These are phyloP conservation scores for Endoconidiophora polonica DNA, from an alignment of 2,329 filamentous ascomycete species.

Conservation along the genomic window DNA sequence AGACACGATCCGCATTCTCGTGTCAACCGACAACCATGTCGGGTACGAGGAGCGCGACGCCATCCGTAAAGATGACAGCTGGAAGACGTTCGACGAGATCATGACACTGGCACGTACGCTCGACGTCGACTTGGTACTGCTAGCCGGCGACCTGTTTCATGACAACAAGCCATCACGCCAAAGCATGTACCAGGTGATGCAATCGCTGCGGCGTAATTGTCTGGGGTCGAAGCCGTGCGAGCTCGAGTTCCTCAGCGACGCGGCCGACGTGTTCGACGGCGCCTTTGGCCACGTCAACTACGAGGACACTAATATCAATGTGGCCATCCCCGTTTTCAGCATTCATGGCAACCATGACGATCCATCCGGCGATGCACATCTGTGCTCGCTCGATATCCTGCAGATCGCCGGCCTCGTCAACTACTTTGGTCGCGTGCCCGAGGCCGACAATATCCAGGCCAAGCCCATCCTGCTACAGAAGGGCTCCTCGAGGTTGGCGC, in stretches of 20 bases:
- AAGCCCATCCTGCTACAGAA: conserved; percentile 91
- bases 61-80: conserved; percentile 91
- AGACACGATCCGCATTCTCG: conserved; percentile 79
- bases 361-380: conserved; percentile 87
- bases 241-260: conserved; percentile 85
- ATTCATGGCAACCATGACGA: conserved; percentile 99
- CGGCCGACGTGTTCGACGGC: conserved; percentile 75
- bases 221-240: conserved; percentile 91
- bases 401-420: conserved; percentile 86
- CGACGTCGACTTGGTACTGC: conserved; percentile 93
- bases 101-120: conserved; percentile 72
- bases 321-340: conserved; percentile 92
- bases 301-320: conserved; percentile 91
- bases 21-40: conserved; percentile 95
- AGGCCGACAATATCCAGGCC: conserved; percentile 83
- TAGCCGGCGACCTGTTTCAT: conserved; percentile 91
- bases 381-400: conserved; percentile 76
- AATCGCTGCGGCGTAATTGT: conserved; percentile 81
- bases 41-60: conserved; percentile 88
- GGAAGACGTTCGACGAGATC: conserved; percentile 89
- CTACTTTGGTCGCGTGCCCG: conserved; percentile 83
- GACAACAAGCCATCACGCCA: conserved; percentile 96
- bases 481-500: conserved; percentile 74
- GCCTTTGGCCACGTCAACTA: conserved; percentile 94
- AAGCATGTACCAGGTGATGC: conserved; percentile 94